Base-by-base conservation (phyloP, 2,329 filamentous ascomycete genomes). In the Apiospora aurea region DNA sequence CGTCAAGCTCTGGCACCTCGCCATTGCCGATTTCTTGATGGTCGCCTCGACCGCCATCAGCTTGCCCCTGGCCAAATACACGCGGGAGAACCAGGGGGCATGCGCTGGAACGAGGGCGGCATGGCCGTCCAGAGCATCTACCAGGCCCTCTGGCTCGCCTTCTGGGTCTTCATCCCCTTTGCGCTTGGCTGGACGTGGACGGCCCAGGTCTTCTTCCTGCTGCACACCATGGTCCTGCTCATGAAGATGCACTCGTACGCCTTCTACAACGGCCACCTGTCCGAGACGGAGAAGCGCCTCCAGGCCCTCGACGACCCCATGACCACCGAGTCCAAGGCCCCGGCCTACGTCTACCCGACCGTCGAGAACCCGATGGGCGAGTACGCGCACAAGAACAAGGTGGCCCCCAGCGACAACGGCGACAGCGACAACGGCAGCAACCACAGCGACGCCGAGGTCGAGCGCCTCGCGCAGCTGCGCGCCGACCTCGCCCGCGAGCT, bases 231-330 rank as follows among this genome's bases (percentile, higher is more conserved):
- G 83, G 92, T 94, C 10, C 87, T 99, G 26, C 90, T 98, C 69
- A 99, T 99, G 96, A 99, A 99, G 86, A 96, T 98, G 91, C 96
- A 99, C 82, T 98, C 95, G 7, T 99, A 97, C 79, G 93, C 94
- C 34, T 99, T 98, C 82, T 99, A 99, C 85, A 98, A 98, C 78
- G 96, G 96, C 14, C 96, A 99, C 81, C 87, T 99, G 21, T 94
- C 93, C 76, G 94, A 96, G 81, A 97, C 94, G 0, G 90, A 97
- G 81, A 91, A 92, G 79, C 92, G 94, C 14, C 87, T 99, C 16
- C 90, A 89, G 71, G 90, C 90, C 53, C 91, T 99, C 46, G 96
- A 99, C 81, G 83, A 89, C 71, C 94, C 95, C 1, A 4, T n/a
- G 57, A 88, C 89, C n/a, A 90, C 88, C 5, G 89, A 89, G 5